Evolutionary conservation across 1,284 basidiomycete species (phyloP), one percentile per base, ranked within the genome.

Genomic region (Cutaneotrichosporon daszewskae): DNA sequence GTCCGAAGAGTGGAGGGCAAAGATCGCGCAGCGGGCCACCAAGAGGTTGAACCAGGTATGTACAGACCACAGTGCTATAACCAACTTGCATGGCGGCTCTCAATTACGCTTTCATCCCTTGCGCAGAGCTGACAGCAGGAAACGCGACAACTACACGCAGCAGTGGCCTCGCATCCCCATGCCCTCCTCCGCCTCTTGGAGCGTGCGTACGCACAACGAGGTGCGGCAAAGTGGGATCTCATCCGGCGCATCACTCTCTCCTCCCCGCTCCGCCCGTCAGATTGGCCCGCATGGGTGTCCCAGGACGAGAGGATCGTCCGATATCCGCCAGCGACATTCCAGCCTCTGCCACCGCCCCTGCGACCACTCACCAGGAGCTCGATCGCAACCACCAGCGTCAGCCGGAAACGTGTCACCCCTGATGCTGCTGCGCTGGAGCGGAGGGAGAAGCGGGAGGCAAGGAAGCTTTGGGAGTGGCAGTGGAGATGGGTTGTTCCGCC

Each of bases 91-190:
- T n/a, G 13, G 14, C 8, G 28, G 14, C 7, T 11, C 13, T 31
- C 7, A 8, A 16, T 31, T n/a, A 16, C 14, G 13, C 28, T 10
- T 11, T 5, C 7, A n/a, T 31, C 14, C 28, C n/a, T n/a, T n/a
- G n/a, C n/a, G n/a, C n/a, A n/a, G 9, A 31, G 26, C 28, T 31
- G 28, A 31, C 28, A 31, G 7, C 7, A 31, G 28, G 9, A 31
- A 10, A n/a, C 14, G 14, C 28, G 28, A 6, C 28, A 9, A 8
- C 28, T 68, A 1, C 51, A 57, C 6, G 58, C 60, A 10, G 66
- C 66, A 0, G 60, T 62, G 4, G 60, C 59, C 6, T 58, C 52
- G 41, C 60, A 67, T 37, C 60, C 62, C 0, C 65, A 69, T 47
- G 64, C 64, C 1, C 40, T 67, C 14, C 16, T 16, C 17, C 47